Conservation (phyloP, 106 monocot species). For the Hemerocallis citrina region DNA sequence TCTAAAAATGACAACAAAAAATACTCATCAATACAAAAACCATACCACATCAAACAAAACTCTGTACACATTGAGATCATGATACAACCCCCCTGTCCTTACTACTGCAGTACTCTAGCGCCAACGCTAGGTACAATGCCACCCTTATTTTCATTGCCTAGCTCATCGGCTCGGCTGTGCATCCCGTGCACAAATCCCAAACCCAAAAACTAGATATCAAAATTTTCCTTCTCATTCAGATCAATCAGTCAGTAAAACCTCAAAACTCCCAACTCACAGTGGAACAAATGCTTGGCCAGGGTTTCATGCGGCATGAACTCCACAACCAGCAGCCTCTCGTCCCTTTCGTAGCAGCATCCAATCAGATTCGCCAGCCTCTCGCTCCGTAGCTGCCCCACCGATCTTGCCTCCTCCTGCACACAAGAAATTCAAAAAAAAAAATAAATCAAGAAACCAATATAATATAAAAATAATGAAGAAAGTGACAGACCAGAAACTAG, state of each 20-base stretch:
- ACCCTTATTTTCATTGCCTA: constrained; percentile 93
- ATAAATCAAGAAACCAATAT: not conserved
- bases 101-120: constrained; percentile 74
- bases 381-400: constrained; percentile 71
- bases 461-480: not conserved
- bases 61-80: constrained; percentile 85
- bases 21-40: not conserved
- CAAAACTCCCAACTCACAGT: constrained; percentile 40
- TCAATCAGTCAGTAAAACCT: not conserved
- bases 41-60: constrained; percentile 69
- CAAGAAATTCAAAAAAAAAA: not conserved
- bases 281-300: constrained; percentile 93
- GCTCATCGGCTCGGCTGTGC: constrained; percentile 55
- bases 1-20: not conserved
- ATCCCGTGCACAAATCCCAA: constrained; percentile 47
- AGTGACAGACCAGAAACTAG: constrained; percentile 54
- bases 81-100: constrained; percentile 65
- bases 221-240: not conserved
- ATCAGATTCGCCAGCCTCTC: constrained; percentile 71
- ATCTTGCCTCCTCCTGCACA: constrained; percentile 80
- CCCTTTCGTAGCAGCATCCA: constrained; percentile 77
- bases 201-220: not conserved
- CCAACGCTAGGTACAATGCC: constrained; percentile 68
- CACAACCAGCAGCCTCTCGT: constrained; percentile 79
- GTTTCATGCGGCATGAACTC: constrained; percentile 98